Evolutionary conservation across 768 basidiomycete species (phyloP).

Genomic region (Phylloporus sp.): DNA sequence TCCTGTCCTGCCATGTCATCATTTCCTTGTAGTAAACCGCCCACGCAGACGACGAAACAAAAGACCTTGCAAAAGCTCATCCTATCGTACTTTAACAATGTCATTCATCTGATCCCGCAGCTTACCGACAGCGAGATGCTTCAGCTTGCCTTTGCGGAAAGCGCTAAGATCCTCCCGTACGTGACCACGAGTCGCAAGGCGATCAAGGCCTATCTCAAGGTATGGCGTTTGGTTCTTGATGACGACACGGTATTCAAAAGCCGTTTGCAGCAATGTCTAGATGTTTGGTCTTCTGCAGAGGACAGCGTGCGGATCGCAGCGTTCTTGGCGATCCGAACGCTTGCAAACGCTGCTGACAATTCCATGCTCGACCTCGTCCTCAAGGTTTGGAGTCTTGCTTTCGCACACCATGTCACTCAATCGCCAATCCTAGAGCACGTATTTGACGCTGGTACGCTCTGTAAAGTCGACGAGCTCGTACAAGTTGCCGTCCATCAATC

Average conservation of each 20-base stretch:
- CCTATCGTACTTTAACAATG: conserved; percentile 84
- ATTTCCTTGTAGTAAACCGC: conserved; percentile 67
- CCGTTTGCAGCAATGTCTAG: conserved; percentile 63
- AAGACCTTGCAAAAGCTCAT: conserved; percentile 83
- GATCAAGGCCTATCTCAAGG: conserved; percentile 85
- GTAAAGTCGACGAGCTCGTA: conserved; percentile 82
- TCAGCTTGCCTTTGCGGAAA: conserved; percentile 74
- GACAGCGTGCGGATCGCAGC: conserved; percentile 82
- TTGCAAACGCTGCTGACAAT: conserved; percentile 74
- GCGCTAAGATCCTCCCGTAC: conserved; percentile 86
- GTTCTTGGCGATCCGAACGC: conserved; percentile 76
- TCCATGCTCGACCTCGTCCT: conserved; percentile 79
- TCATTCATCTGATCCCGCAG: conserved; percentile 73
- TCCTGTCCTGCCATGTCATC: not conserved
- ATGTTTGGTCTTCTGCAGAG: conserved; percentile 76
- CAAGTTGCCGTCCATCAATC: conserved; percentile 84
- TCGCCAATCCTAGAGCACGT: conserved; percentile 60
- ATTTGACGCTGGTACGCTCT: conserved; percentile 78
- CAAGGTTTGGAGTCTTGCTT: conserved; percentile 48
- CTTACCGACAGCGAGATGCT: conserved; percentile 62
- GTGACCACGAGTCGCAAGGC: conserved; percentile 78
- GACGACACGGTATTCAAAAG: not conserved
- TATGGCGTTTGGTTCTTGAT: conserved; percentile 24
- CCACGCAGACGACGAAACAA: conserved; percentile 74
- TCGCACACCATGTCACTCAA: not conserved